phyloP scores from a whole-genome alignment of 805 yeast genomes.

The Candida nitratophila region DNA sequence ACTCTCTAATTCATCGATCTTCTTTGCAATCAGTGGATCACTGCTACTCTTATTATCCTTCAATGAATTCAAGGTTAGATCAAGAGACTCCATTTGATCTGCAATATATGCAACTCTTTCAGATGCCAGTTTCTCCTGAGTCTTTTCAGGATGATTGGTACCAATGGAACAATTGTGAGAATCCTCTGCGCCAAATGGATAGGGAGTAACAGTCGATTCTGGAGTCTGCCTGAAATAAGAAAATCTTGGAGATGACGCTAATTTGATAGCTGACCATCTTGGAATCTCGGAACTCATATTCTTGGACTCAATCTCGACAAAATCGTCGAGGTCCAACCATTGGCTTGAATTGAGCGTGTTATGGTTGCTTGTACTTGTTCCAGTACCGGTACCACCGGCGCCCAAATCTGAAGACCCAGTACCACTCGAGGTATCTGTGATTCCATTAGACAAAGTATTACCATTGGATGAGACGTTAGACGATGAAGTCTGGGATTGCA shows the following conservation, averaged over 20 bases:
- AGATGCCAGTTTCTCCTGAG: conserved; percentile 42
- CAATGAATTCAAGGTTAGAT: conserved; percentile 18
- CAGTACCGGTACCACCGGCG: neutral
- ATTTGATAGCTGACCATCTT: conserved; percentile 45
- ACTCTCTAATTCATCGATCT: conserved; percentile 15
- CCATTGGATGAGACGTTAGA: conserved; percentile 10
- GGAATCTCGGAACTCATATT: conserved; percentile 32
- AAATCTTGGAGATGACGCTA: conserved; percentile 46
- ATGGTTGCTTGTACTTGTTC: neutral
- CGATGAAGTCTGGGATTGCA: conserved; percentile 8
- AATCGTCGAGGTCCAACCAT: conserved; percentile 80
- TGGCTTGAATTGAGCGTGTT: conserved; percentile 9
- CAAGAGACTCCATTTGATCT: conserved; percentile 27
- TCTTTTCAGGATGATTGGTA: conserved; percentile 44
- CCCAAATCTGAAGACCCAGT: neutral
- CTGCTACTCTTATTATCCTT: neutral
- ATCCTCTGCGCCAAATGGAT: conserved; percentile 51
- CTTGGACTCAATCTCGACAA: conserved; percentile 56
- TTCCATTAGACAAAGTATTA: conserved; percentile 12
- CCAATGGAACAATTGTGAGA: conserved; percentile 66
- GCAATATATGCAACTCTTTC: conserved; percentile 31
- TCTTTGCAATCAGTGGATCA: conserved; percentile 5
- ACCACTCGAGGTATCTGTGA: conserved; percentile 6
- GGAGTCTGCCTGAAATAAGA: conserved; percentile 51
- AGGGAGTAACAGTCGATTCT: conserved; percentile 31